Conservation (phyloP, 331 rosid species). For the Malus hybrid region DNA sequence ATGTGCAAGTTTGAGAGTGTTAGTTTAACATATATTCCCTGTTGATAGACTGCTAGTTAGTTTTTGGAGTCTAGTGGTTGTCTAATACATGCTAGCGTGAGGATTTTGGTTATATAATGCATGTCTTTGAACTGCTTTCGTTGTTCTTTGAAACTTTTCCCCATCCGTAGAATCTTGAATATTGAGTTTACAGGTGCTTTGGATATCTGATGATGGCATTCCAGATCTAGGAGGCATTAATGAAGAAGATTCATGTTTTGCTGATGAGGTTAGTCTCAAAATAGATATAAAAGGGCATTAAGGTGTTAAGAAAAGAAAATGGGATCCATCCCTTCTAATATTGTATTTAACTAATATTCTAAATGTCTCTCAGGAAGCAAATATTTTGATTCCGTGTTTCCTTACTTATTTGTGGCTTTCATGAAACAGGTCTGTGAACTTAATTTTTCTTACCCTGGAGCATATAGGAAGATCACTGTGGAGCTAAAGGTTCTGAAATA, state of each 20-base stretch:
- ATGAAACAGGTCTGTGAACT: conserved; percentile 70
- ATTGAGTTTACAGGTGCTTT: conserved; percentile 53
- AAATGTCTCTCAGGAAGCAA: not conserved
- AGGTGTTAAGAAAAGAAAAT: not conserved
- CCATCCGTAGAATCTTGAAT: conserved; percentile 5
- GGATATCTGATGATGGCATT: conserved; percentile 93
- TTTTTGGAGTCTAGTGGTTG: not conserved
- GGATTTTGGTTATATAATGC: not conserved
- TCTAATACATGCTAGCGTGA: not conserved
- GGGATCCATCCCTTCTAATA: not conserved
- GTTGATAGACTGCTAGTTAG: not conserved
- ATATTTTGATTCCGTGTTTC: not conserved
- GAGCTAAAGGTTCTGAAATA: conserved; percentile 70
- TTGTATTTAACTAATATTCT: not conserved
- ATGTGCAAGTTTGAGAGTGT: not conserved
- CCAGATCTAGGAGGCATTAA: conserved; percentile 84
- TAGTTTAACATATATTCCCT: not conserved
- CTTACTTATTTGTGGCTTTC: conserved; percentile 24
- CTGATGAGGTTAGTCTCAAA: conserved; percentile 61
- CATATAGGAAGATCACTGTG: conserved; percentile 84
- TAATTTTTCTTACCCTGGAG: conserved; percentile 65
- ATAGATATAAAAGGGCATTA: not conserved
- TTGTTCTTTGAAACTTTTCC: not conserved
- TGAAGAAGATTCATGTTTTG: conserved; percentile 72
- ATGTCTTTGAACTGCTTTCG: not conserved